Percentiles rank a stretch among this genome's conserved stretches.
These are phyloP conservation scores for Penicillium sp. DNA, from an alignment of 2,329 filamentous ascomycete species.

Conservation along the genomic window DNA sequence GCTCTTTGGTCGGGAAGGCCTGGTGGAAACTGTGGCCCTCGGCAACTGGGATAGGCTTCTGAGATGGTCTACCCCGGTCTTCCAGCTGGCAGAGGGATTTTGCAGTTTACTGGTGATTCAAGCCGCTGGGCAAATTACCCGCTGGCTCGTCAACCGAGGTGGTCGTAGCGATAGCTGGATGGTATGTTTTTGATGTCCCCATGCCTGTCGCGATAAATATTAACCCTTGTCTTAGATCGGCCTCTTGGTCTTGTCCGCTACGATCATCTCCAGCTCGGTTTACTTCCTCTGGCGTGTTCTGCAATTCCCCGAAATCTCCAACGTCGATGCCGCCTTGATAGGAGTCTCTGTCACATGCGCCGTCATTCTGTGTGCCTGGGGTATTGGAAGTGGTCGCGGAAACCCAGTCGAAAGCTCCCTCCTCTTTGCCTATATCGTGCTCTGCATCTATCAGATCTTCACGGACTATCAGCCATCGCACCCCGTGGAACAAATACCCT, in stretches of 20 bases:
- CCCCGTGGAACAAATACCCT: slow-evolving; percentile 55
- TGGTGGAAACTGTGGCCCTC: slow-evolving; percentile 75
- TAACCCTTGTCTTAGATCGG: slow-evolving; percentile 62
- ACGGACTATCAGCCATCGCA: slow-evolving; percentile 89
- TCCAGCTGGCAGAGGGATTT: slow-evolving; percentile 93
- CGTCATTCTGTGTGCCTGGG: slow-evolving; percentile 88
- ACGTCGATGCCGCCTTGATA: slow-evolving; percentile 87
- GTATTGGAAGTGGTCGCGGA: slow-evolving; percentile 87
- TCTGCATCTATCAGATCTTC: slow-evolving; percentile 98
- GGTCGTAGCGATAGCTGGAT: slow-evolving; percentile 96
- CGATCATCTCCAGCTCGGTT: slow-evolving; percentile 85
- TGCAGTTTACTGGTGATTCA: slow-evolving; percentile 96
- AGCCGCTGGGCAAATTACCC: slow-evolving; percentile 86
- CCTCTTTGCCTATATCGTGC: slow-evolving; percentile 94
- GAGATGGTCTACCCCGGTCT: slow-evolving; percentile 87
- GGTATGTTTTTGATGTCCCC: slow-evolving; percentile 54
- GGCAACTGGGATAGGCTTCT: slow-evolving; percentile 86
- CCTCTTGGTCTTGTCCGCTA: slow-evolving; percentile 81
- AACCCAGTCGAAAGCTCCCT: slow-evolving; percentile 94
- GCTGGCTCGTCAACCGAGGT: slow-evolving; percentile 84
- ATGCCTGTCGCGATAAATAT: neutral
- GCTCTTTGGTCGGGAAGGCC: slow-evolving; percentile 81
- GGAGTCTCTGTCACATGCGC: slow-evolving; percentile 89
- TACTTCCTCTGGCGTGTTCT: slow-evolving; percentile 97
- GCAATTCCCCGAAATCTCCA: slow-evolving; percentile 88